Evolutionary conservation across 768 basidiomycete species (phyloP), one percentile per base, ranked within the genome.

Genomic region (Mycena albidolilacea): DNA sequence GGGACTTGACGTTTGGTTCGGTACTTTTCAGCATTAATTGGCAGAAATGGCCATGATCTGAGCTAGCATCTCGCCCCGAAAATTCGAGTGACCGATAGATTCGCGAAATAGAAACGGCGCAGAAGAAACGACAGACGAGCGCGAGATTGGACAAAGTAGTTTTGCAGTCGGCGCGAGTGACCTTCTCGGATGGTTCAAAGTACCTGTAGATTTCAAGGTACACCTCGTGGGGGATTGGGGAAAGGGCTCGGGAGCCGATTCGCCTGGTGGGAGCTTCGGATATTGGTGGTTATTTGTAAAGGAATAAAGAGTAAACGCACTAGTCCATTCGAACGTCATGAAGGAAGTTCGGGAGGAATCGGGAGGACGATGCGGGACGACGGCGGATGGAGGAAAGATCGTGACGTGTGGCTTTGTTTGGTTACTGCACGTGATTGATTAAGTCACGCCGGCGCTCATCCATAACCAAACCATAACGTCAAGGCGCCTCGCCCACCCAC

Each of bases 41-140:
- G 23, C 74, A 75, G 62, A 75, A 67, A 2, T 54, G 9, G 10
- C n/a, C 52, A 30, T 66, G 48, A 2, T 50, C 46, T 7, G 63
- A 6, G 39, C 12, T 54, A 11, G 23, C 21, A 38, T 64, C 55
- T 6, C 17, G 30, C 11, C 73, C 77, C 1, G 71, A 72, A 14
- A 84, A 76, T 21, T 71, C 52, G 17, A 88, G n/a, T 5, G 75
- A 76, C 37, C 82, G 78, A 72, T 85, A 88, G 5, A 87, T 76
- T 38, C 84, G 84, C 0, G 87, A 84, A 12, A 85, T 75, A n/a
- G 81, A 78, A 1, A 82, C 30, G 9, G 82, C 81, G 64, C 80
- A 82, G 64, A 89, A 88, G 70, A 85, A 83, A 15, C 82, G 82
- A 71, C 88, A 89, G 44, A 86, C 85, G 39, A 78, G 78, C 7